These are phyloP conservation scores for Echium plantagineum DNA, from an alignment of 257 asterid species.

Conservation along the genomic window DNA sequence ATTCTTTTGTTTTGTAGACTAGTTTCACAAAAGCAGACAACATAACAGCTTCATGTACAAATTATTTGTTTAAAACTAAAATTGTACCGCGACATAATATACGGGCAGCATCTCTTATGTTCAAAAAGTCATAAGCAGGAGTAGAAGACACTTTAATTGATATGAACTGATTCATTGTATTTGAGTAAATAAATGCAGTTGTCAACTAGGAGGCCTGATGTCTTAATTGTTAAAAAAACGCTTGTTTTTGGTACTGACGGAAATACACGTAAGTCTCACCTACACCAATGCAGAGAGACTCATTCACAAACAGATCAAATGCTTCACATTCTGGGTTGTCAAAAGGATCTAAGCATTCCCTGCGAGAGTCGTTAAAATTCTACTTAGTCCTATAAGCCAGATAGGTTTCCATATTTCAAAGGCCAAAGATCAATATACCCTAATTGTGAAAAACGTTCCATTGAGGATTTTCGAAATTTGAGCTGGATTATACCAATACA, in stretches of 20 bases:
- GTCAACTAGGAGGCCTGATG: not conserved
- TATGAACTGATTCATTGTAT: too few species aligned
- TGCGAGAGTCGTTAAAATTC: conserved; percentile 9
- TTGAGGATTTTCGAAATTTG: not conserved
- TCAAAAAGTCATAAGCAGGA: too few species aligned
- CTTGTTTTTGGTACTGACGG: not conserved
- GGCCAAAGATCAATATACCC: not conserved
- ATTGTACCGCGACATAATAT: too few species aligned
- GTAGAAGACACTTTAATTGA: too few species aligned
- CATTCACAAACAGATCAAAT: conserved; percentile 67
- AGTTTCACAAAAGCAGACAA: too few species aligned
- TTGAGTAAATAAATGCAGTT: too few species aligned
- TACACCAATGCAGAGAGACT: conserved; percentile 65
- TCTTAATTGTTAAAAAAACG: not conserved
- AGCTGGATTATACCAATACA: not conserved
- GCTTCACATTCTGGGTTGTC: conserved; percentile 94
- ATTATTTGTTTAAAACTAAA: too few species aligned
- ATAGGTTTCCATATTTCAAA: not conserved
- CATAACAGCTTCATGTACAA: too few species aligned
- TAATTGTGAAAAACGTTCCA: not conserved
- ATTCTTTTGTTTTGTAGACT: too few species aligned
- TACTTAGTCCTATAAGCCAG: not conserved
- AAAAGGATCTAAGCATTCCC: conserved; percentile 88
- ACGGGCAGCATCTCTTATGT: too few species aligned
- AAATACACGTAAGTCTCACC: conserved; percentile 27